Conservation (phyloP, 164 flowering plant genomes). For the Malania oleifera region DNA sequence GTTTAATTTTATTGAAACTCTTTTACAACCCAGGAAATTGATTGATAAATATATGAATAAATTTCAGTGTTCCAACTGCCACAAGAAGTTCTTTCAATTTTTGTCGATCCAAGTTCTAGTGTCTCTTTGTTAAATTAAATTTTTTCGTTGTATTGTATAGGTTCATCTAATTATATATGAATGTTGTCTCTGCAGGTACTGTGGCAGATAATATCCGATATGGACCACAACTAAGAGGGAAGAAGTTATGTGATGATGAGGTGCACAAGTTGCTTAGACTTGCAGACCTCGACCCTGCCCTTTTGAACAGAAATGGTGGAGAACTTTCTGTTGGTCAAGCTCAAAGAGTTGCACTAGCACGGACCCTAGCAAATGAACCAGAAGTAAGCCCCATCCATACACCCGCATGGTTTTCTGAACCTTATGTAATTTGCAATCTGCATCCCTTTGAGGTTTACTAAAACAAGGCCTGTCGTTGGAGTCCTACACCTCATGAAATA, state of each 20-base stretch:
- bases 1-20: too few species aligned
- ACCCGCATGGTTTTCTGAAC: too few species aligned
- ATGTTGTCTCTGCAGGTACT: slow-evolving; percentile 23
- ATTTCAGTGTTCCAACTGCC: too few species aligned
- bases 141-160: not conserved
- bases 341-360: slow-evolving; percentile 50
- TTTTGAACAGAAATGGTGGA: slow-evolving; percentile 17
- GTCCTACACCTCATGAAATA: too few species aligned
- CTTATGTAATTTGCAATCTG: too few species aligned
- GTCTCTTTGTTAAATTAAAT: not conserved
- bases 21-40: too few species aligned
- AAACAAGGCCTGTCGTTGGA: too few species aligned
- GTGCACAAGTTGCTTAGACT: slow-evolving; percentile 29
- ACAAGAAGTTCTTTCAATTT: too few species aligned
- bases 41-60: too few species aligned
- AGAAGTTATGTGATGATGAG: slow-evolving; percentile 26
- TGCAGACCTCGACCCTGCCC: slow-evolving; percentile 38
- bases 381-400: slow-evolving; percentile 34
- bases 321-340: slow-evolving; percentile 52
- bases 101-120: too few species aligned
- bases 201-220: slow-evolving; percentile 44
- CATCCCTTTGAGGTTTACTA: too few species aligned
- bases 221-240: slow-evolving; percentile 39
- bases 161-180: too few species aligned
- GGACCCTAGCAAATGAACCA: slow-evolving; percentile 43